phyloP scores from a whole-genome alignment of 306 rosid species.

The Trichosanthes cucumerina region DNA sequence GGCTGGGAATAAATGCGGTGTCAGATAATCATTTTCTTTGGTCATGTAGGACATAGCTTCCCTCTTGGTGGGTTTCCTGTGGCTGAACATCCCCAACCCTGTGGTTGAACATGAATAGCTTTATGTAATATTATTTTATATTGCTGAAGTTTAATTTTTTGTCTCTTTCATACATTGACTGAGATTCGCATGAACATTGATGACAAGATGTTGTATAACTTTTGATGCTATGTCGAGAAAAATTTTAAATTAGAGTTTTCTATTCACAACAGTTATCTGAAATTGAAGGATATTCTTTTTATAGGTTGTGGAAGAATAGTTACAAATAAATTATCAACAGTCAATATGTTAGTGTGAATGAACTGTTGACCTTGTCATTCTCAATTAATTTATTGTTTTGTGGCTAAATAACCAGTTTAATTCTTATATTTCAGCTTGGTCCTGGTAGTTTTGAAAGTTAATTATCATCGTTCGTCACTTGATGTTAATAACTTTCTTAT shows the following conservation, averaged over 20 bases:
- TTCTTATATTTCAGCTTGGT: neutral
- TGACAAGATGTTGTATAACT: neutral
- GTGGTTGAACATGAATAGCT: neutral
- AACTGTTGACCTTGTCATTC: neutral
- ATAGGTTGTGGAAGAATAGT: neutral
- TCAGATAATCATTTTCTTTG: conserved; percentile 7
- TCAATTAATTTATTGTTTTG: neutral
- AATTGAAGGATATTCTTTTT: neutral
- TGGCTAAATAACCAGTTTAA: neutral
- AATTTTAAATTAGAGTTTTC: neutral
- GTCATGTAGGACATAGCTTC: conserved; percentile 8
- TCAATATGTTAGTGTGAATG: neutral
- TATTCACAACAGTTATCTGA: neutral
- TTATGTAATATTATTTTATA: neutral
- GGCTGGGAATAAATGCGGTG: conserved; percentile 12
- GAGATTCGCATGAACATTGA: neutral
- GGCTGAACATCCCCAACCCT: neutral
- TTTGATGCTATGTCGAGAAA: neutral
- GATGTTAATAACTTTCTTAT: neutral
- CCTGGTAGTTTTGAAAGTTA: neutral
- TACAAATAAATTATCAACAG: neutral
- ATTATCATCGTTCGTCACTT: neutral
- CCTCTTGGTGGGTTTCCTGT: conserved; percentile 10
- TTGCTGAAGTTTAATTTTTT: neutral
- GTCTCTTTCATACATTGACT: neutral